Evolutionary conservation across 306 rosid species (phyloP), one percentile per base, ranked within the genome.

Genomic region (Cucurbita argyrosperma): DNA sequence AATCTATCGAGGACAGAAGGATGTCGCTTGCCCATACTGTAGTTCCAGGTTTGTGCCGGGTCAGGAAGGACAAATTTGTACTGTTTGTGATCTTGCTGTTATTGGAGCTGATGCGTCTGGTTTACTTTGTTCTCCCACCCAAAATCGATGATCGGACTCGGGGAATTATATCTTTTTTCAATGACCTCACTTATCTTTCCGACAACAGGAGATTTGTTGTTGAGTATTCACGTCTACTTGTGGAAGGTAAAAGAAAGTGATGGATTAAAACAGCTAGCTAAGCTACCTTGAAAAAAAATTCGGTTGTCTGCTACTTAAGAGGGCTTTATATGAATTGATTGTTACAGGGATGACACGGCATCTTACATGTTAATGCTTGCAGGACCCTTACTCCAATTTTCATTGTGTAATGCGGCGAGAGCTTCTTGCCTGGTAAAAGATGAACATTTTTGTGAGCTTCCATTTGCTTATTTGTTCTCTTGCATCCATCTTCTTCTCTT

Each of bases 51-150:
- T 92, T 79, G 96, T 92, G 81, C 89, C 87, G 60, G 77, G 77
- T 79, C 93, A 90, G 80, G 56, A 68, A 79, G 97, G 95, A 52
- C 40, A 68, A 23, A 56, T 68, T 47, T 68, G 98, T 69, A 46
- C 87, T 53, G 96, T 92, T 72, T 92, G 98, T 82, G 96, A 88
- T 26, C 91, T 92, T 80, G 86, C 98, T 16, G 88, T 87, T 9
- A 90, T 87, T 26, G 98, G 96, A 15, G 93, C 90, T 3, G 96
- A 92, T 82, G 96, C 96, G 56, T 90, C 98, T 39, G 98, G 98
- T 57, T 83, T 92, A 88, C 79, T 88, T 38, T 92, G 98, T 92
- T 74, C 85, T 46, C 40, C 96, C 79, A 65, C 95, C 56, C 97
- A 92, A 85, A 83, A 87, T 74, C 90, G 96, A 59, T 92, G 90